Base-by-base conservation (phyloP, 768 basidiomycete species). In the Suillus sp. region DNA sequence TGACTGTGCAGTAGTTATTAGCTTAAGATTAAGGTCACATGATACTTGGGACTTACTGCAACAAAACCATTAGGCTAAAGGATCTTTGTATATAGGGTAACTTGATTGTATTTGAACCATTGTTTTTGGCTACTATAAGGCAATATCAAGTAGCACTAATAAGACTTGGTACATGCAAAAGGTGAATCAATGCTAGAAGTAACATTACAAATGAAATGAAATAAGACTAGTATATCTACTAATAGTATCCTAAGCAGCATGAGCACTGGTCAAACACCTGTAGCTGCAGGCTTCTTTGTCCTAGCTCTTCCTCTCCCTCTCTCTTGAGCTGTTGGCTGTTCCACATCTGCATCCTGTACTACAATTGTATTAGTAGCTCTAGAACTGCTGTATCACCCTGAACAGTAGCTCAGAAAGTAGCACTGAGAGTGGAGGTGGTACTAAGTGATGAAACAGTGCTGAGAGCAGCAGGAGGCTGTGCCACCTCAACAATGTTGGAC, bases 321-420 rank as follows among this genome's bases (percentile, higher is more conserved):
- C n/a, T n/a, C 43, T 45, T 1, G n/a, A 45, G n/a, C 43, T 22
- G n/a, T n/a, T 45, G n/a, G n/a, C 43, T 22, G 43, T 22, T 22
- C n/a, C n/a, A 45, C 43, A 45, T 45, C 43, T 45, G 43, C 43
- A 45, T 45, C 43, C 43, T 45, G 43, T 11, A n/a, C 43, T 45
- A 11, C n/a, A 45, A 2, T n/a, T 45, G n/a, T 45, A 22, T n/a
- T 45, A 45, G 43, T 45, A 45, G n/a, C 43, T n/a, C 43, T 45
- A n/a, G n/a, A 45, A n/a, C 43, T 13, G n/a, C 43, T 1, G 11
- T 2, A 2, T n/a, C 42, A 45, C 11, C 45, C n/a, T 45, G 45
- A 45, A 45, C 11, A n/a, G 42, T 10, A 43, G 20, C 42, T 43
- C 20, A 3, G 42, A 43, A 43, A 43, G 42, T 43, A 10, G 42